Evolutionary conservation across 2,329 filamentous ascomycete species (phyloP).

Genomic region (Fusarium ramigenum): DNA sequence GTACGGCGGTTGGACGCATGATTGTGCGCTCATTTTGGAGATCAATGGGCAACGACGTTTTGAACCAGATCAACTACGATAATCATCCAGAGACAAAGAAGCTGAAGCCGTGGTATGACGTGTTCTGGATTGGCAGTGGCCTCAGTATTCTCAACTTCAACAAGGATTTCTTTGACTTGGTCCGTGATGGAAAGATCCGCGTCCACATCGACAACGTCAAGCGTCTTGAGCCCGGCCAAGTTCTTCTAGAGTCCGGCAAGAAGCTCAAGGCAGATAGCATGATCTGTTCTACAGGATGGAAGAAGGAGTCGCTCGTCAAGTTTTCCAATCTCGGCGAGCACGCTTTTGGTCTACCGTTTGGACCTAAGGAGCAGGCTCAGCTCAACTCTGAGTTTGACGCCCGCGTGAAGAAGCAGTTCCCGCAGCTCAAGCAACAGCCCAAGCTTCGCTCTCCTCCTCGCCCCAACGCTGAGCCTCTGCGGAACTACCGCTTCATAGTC

Average conservation of each 20-base stretch:
- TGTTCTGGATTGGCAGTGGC: constrained; percentile 59
- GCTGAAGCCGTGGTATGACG: constrained; percentile 51
- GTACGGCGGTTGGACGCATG: background rate
- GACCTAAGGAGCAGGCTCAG: background rate
- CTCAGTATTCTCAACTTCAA: constrained; percentile 64
- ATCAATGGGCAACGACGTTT: constrained; percentile 56
- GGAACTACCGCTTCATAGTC: background rate
- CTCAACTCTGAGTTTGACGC: background rate
- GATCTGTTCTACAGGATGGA: constrained; percentile 64
- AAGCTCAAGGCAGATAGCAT: constrained; percentile 55
- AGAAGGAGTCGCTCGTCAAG: constrained; percentile 23
- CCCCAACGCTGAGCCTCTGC: background rate
- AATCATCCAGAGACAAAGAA: constrained; percentile 49
- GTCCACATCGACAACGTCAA: constrained; percentile 59
- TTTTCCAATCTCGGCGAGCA: background rate
- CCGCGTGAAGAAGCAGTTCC: background rate
- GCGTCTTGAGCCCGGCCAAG: constrained; percentile 48
- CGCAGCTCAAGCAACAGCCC: background rate
- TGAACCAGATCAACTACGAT: constrained; percentile 56
- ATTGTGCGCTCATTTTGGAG: constrained; percentile 54
- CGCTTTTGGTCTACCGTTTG: background rate
- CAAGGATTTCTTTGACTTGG: constrained; percentile 60
- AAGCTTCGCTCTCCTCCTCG: background rate
- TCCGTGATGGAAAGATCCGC: constrained; percentile 56
- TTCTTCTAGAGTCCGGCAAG: constrained; percentile 55